Base-by-base conservation (phyloP, 495 filamentous ascomycete genomes). In the Pyrenopolyporus hunteri region DNA sequence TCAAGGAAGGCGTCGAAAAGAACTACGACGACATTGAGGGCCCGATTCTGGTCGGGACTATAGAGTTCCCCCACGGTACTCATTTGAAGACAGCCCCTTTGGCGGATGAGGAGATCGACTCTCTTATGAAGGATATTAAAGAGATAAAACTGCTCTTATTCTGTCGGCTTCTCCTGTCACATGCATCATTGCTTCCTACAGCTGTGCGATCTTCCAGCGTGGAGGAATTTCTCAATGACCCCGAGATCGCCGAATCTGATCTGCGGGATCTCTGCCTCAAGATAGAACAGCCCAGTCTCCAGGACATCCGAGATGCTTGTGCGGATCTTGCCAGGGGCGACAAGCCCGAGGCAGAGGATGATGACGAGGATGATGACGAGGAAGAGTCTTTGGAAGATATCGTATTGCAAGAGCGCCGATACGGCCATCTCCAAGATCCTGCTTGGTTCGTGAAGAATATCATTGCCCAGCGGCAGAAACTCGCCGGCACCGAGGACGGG, bases 111-210 rank as follows among this genome's bases (percentile, higher is more conserved):
- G 78, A 81, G 42, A 77, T 81, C 26, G 70, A 75, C 20, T 37
- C 57, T 14, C 63, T 81, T 2, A 67, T 79, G 10, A 57, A 67
- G 9, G 78, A 83, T 14, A 72, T 83, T 28, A 64, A 71, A 17
- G 77, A 83, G 48, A 79, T 83, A 53, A 82, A 82, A 62, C 64
- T 74, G 32, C 66, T 81, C 7, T 64, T 85, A 5, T 79, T 83
- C 49, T 82, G 81, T 46, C 75, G 81, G 19, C 73, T 82, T 5
- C 65, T 83, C 10, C 66, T 82, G 13, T 72, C 75, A 0, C 76
- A 81, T n/a, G 78, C 80, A 8, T 67, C 75, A 7, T 66, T 82
- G 9, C 64, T 84, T 6, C 78, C 75, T 2, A 73, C 73, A 7
- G 79, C 79, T 7, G 57, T 83, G 0, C 56, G 67, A 11, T 73